These are phyloP conservation scores for Geotrichum histeridarum DNA, from an alignment of 1,139 yeast species.

Conservation along the genomic window DNA sequence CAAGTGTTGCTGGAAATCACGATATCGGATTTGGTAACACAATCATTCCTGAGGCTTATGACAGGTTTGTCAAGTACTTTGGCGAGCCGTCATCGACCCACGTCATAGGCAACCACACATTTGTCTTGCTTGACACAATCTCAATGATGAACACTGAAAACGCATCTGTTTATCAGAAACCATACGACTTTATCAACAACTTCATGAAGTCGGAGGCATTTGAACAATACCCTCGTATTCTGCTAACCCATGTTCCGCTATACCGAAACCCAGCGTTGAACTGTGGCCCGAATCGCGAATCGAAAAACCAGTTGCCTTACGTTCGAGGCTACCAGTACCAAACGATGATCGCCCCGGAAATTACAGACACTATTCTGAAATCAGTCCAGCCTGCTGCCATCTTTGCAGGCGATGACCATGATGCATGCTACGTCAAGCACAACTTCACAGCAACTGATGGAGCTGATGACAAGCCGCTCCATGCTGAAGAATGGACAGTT, in stretches of 20 bases:
- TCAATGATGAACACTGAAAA: slow-evolving; percentile 57
- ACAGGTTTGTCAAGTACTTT: slow-evolving; percentile 64
- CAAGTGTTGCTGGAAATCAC: slow-evolving; percentile 85
- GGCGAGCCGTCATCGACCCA: slow-evolving; percentile 61
- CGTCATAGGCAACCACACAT: slow-evolving; percentile 66
- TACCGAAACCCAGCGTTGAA: slow-evolving; percentile 51
- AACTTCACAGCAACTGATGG: slow-evolving; percentile 32
- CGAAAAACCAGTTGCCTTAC: slow-evolving; percentile 50
- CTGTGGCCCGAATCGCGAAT: slow-evolving; percentile 71
- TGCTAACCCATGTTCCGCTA: slow-evolving; percentile 77
- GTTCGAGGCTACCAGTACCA: slow-evolving; percentile 73
- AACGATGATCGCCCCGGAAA: slow-evolving; percentile 58
- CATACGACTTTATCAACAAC: slow-evolving; percentile 40
- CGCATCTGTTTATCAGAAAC: slow-evolving; percentile 41
- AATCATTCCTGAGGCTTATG: slow-evolving; percentile 47
- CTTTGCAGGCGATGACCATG: slow-evolving; percentile 95
- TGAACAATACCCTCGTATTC: slow-evolving; percentile 53
- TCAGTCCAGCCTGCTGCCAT: slow-evolving; percentile 58
- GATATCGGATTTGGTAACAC: slow-evolving; percentile 88
- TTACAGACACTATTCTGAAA: slow-evolving; percentile 54
- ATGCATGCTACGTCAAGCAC: slow-evolving; percentile 78
- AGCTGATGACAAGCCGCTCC: slow-evolving; percentile 25
- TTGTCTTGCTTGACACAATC: slow-evolving; percentile 75
- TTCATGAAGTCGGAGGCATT: neutral
- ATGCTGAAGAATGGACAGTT: slow-evolving; percentile 70